These are phyloP conservation scores for Fragilaria radians DNA, from an alignment of 108 stramenopile genomes.

Conservation along the genomic window DNA sequence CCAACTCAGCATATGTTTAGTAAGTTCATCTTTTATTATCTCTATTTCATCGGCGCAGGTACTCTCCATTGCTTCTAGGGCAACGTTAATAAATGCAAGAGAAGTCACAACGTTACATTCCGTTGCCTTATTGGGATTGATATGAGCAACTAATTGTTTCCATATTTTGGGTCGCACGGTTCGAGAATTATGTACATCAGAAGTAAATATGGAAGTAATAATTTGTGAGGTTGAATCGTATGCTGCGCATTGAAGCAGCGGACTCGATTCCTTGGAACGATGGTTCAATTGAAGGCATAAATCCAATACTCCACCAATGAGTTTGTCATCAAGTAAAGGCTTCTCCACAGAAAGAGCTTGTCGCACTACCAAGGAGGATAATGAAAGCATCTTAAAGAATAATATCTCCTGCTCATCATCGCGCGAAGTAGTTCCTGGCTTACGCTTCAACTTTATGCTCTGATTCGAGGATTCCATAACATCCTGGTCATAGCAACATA, in stretches of 20 bases:
- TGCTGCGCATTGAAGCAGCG: constrained; percentile 61
- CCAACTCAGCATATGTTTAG: constrained; percentile 81
- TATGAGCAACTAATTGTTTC: constrained; percentile 61
- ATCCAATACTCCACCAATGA: constrained; percentile 63
- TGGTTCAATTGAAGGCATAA: constrained; percentile 66
- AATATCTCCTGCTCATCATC: constrained; percentile 73
- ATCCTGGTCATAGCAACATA: constrained; percentile 70
- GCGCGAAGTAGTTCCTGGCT: background rate
- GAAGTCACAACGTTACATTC: constrained; percentile 63
- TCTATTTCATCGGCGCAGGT: constrained; percentile 36
- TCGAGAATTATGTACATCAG: background rate
- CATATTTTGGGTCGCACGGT: constrained; percentile 58
- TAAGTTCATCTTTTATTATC: constrained; percentile 88
- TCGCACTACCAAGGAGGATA: constrained; percentile 66
- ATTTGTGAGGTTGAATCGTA: constrained; percentile 73
- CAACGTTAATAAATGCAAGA: constrained; percentile 89
- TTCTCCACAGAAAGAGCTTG: constrained; percentile 5
- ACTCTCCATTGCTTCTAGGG: constrained; percentile 80
- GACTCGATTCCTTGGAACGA: constrained; percentile 43
- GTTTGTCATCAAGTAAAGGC: constrained; percentile 18
- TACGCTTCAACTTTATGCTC: background rate
- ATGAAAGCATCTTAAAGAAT: constrained; percentile 57
- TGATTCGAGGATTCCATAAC: no score
- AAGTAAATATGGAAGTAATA: constrained; percentile 64
- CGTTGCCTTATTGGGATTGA: constrained; percentile 75